phyloP scores from a whole-genome alignment of 2,329 filamentous ascomycete genomes.

The Fusarium stilboides region DNA sequence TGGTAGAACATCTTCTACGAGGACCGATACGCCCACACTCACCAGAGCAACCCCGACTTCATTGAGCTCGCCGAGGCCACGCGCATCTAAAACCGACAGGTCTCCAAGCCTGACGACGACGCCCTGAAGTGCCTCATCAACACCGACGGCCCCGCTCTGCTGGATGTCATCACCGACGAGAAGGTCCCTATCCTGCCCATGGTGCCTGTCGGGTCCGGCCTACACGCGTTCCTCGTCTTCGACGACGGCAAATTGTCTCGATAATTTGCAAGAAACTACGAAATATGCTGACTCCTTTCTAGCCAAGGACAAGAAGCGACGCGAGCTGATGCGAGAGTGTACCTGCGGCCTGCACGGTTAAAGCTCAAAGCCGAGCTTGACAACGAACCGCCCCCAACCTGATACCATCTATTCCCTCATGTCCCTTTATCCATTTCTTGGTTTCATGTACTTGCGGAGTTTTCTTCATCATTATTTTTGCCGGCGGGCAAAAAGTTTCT shows the following conservation, averaged over 20 bases:
- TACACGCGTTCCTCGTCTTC: slow-evolving; percentile 86
- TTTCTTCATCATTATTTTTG: slow-evolving; percentile 30
- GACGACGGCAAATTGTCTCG: slow-evolving; percentile 53
- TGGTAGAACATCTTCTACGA: slow-evolving; percentile 99
- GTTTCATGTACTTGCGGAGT: slow-evolving; percentile 36
- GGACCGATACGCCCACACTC: slow-evolving; percentile 91
- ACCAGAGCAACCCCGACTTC: slow-evolving; percentile 96
- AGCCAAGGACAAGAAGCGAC: slow-evolving; percentile 79
- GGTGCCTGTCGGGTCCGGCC: slow-evolving; percentile 88
- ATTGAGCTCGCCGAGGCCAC: slow-evolving; percentile 93
- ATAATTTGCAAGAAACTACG: not conserved
- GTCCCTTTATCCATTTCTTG: slow-evolving; percentile 30
- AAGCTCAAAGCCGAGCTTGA: slow-evolving; percentile 41
- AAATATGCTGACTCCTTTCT: slow-evolving; percentile 55
- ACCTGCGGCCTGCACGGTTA: slow-evolving; percentile 66
- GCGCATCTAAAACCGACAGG: slow-evolving; percentile 82
- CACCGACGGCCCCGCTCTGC: slow-evolving; percentile 89
- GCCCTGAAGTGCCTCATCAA: slow-evolving; percentile 91
- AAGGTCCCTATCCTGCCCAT: slow-evolving; percentile 97
- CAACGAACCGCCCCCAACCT: slow-evolving; percentile 19
- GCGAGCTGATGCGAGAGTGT: slow-evolving; percentile 76
- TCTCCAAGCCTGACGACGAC: slow-evolving; percentile 82
- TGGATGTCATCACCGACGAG: slow-evolving; percentile 93
- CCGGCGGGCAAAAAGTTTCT: slow-evolving; percentile 31
- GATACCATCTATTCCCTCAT: slow-evolving; percentile 40